A percentile compares a stretch with the other conserved stretches of the same genome.
These are phyloP conservation scores for Emericellopsis cladophorae DNA, from an alignment of 2,329 filamentous ascomycete genomes.

Conservation along the genomic window DNA sequence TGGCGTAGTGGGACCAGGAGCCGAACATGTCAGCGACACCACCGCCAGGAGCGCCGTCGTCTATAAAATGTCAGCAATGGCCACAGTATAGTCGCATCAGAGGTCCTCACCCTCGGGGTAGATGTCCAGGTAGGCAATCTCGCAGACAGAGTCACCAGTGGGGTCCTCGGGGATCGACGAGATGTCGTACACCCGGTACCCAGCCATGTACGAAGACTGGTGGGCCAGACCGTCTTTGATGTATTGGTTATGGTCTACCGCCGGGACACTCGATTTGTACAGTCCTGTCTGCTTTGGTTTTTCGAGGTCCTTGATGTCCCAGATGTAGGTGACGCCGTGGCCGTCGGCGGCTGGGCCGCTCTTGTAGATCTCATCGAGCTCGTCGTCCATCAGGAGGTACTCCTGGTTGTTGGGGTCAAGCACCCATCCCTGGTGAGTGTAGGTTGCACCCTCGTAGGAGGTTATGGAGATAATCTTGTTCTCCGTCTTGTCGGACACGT, in stretches of 20 bases:
- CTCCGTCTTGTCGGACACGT: conserved; percentile 34
- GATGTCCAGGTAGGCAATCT: conserved; percentile 31
- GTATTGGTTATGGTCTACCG: conserved; percentile 34
- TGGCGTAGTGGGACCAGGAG: conserved; percentile 30
- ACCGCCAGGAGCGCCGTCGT: conserved; percentile 23
- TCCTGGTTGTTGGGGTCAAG: conserved; percentile 28
- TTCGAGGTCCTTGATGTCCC: conserved; percentile 28
- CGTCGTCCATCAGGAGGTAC: conserved; percentile 32
- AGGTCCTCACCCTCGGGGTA: conserved; percentile 20
- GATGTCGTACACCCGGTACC: conserved; percentile 22
- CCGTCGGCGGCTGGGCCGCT: conserved; percentile 24
- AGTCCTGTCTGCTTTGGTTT: conserved; percentile 26
- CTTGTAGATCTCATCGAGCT: conserved; percentile 30
- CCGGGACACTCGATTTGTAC: conserved; percentile 22
- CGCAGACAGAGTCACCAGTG: conserved; percentile 24
- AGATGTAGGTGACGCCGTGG: conserved; percentile 34
- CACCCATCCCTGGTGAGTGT: conserved; percentile 45
- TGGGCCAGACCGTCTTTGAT: conserved; percentile 25
- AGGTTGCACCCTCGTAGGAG: conserved; percentile 41
- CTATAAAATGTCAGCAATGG: conserved; percentile 4
- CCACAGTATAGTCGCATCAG: no score
- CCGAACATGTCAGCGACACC: conserved; percentile 22
- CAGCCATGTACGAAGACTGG: conserved; percentile 31
- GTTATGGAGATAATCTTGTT: conserved; percentile 36
- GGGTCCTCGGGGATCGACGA: conserved; percentile 15